phyloP scores from a whole-genome alignment of 306 rosid genomes.

The Corylus avellana region DNA sequence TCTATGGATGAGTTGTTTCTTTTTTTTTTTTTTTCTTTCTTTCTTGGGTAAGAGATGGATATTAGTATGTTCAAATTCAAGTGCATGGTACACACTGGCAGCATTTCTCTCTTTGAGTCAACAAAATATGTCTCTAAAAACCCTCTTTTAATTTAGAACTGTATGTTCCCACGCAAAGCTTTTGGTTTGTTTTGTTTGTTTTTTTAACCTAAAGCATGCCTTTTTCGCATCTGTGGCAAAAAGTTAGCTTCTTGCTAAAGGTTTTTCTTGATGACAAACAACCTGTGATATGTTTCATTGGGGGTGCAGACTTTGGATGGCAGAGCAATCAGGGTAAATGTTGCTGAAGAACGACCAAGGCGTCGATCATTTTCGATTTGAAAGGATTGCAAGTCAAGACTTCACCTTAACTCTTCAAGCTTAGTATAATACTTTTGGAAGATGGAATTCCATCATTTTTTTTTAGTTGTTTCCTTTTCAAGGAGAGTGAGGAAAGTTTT shows the following conservation, averaged over 20 bases:
- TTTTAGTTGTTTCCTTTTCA: background rate
- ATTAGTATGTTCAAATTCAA: background rate
- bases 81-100: background rate
- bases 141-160: background rate
- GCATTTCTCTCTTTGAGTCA: background rate
- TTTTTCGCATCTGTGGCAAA: background rate
- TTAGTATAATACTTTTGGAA: slow-evolving; percentile 6
- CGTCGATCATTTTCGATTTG: slow-evolving; percentile 43
- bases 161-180: background rate
- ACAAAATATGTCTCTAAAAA: too few species aligned
- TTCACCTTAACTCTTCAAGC: slow-evolving; percentile 14
- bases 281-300: slow-evolving; percentile 17
- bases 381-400: background rate
- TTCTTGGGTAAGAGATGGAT: background rate
- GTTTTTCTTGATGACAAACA: background rate
- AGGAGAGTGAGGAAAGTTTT: slow-evolving; percentile 6
- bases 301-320: slow-evolving; percentile 74
- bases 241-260: background rate
- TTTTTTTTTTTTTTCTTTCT: background rate
- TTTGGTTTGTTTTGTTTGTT: background rate
- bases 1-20: background rate
- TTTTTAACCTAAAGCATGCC: background rate
- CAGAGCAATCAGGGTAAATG: slow-evolving; percentile 82
- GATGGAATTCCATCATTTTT: slow-evolving; percentile 14
- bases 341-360: slow-evolving; percentile 81